Evolutionary conservation across 768 basidiomycete species (phyloP).

Genomic region (Xanthoconium purpureum): DNA sequence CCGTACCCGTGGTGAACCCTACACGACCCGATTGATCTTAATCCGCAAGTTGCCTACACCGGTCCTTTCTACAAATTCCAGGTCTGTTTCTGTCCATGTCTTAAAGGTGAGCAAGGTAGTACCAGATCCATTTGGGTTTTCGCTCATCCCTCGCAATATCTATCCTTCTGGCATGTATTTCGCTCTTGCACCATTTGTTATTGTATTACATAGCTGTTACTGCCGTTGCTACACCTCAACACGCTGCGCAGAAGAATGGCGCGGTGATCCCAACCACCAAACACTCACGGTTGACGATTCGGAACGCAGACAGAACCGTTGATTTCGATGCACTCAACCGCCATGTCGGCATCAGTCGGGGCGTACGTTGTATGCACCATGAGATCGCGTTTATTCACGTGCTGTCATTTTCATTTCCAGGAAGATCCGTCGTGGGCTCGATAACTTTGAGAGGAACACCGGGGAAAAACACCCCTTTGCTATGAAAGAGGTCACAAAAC

Average conservation of each 20-base stretch:
- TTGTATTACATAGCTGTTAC: conserved; percentile 5
- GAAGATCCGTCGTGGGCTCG: conserved; percentile 1
- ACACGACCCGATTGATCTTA: too few relatives aligned
- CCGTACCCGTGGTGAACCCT: too few relatives aligned
- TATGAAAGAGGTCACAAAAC: background rate
- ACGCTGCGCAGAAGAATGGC: background rate
- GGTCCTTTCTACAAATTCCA: too few relatives aligned
- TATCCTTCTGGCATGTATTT: conserved; percentile 13
- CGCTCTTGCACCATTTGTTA: background rate
- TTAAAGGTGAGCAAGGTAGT: too few relatives aligned
- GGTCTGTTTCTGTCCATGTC: too few relatives aligned
- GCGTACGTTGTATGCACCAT: conserved; percentile 4
- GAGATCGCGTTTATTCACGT: background rate
- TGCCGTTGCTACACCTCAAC: conserved; percentile 5
- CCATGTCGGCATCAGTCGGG: conserved; percentile 1
- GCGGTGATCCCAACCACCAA: conserved; percentile 9
- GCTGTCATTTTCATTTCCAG: too few relatives aligned
- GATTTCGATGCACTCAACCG: conserved; percentile 2
- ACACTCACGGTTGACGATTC: background rate
- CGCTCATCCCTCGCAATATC: too few relatives aligned
- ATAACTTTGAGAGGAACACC: conserved; percentile 1
- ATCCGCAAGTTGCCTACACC: too few relatives aligned
- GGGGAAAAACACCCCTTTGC: background rate
- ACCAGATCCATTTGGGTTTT: too few relatives aligned
- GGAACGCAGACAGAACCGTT: conserved; percentile 6